A percentile compares a stretch with the other conserved stretches of the same genome.
phyloP scores from a whole-genome alignment of 768 basidiomycete genomes.

The Agaricus blazei region DNA sequence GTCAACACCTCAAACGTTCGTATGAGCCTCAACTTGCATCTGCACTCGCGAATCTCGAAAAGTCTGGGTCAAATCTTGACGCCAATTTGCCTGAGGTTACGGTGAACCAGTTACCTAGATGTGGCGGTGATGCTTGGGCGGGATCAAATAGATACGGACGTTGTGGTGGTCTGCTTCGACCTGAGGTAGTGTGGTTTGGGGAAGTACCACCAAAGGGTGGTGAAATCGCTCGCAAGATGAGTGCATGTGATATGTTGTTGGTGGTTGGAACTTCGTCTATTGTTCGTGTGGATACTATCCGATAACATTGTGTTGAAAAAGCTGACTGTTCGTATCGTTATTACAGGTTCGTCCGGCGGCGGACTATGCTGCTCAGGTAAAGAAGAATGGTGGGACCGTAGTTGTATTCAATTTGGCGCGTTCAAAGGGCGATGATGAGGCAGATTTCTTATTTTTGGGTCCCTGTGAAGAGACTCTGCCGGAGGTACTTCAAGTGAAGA shows the following conservation, averaged over 20 bases:
- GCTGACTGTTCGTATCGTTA: background rate
- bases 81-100: constrained; percentile 17
- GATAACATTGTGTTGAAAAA: background rate
- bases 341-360: constrained; percentile 40
- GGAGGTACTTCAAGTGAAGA: constrained; percentile 22
- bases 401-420: constrained; percentile 34
- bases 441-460: constrained; percentile 48
- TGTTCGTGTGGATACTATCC: background rate
- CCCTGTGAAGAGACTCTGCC: constrained; percentile 43
- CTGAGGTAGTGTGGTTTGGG: constrained; percentile 58
- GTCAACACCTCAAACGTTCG: background rate
- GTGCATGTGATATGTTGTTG: background rate
- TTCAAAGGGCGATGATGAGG: constrained; percentile 31
- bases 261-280: background rate
- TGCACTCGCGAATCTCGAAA: background rate
- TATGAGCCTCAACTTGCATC: background rate
- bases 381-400: constrained; percentile 30
- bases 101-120: constrained; percentile 35
- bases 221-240: background rate
- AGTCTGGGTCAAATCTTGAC: no score
- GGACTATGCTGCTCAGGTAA: constrained; percentile 28
- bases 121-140: constrained; percentile 18
- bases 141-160: constrained; percentile 26
- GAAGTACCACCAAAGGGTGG: constrained; percentile 29
- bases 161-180: constrained; percentile 39